Evolutionary conservation across 2,329 filamentous ascomycete genomes (phyloP), one percentile per base, ranked within the genome.

Genomic region (Botryotinia calthae): DNA sequence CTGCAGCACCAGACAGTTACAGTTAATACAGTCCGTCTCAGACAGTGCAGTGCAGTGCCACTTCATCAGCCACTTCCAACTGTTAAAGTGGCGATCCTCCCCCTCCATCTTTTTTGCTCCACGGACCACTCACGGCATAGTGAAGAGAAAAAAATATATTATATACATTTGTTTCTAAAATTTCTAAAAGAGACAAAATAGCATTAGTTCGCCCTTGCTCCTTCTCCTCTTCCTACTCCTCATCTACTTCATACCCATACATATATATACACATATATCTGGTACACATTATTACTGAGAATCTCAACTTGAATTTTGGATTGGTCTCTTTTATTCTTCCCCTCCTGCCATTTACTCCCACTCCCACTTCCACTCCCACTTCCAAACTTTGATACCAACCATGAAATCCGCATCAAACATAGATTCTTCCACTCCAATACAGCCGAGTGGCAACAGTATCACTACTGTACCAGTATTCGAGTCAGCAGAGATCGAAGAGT

Each of bases 401-500:
- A 70, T 70, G 51, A 70, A 61, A 25, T 70, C 56, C 18, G 51
- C 28, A 4, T n/a, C 44, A 16, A 44, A 22, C 28, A 14, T 44
- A 62, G 54, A 44, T 61, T 61, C n/a, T 31, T 46, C 31, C 9
- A 54, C 34, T 56, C 34, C 65, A 4, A 25, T 61, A 37, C 58
- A 72, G 58, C 48, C 62, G 37, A 72, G 70, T 72, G 62, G 63
- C 62, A 46, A 25, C 16, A 61, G 28, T 40, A 40, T 22, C 16
- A 54, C 14, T 18, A 18, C 51, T 18, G 34, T 31, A 25, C 22
- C 37, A 18, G 18, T 44, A 59, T 61, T 75, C 74, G 76, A 76
- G 69, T 73, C 77, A 80, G 73, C 80, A 76, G 79, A 75, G 34
- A 82, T 84, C 85, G 64, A 56, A 80, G 83, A 86, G 76, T 80